phyloP scores from a whole-genome alignment of 2,329 filamentous ascomycete genomes.

The Ophiostoma australiae region DNA sequence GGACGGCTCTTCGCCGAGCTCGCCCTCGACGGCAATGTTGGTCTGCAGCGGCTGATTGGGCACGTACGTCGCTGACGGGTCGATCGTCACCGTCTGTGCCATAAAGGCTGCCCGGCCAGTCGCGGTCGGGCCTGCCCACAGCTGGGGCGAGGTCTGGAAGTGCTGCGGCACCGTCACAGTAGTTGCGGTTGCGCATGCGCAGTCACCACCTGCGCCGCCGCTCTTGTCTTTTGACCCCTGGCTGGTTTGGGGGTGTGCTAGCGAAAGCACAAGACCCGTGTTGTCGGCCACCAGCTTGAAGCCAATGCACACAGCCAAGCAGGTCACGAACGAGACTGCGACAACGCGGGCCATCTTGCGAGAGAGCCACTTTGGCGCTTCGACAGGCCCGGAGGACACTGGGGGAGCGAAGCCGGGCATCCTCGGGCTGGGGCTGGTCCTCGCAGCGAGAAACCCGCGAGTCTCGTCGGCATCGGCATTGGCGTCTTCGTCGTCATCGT shows the following conservation, averaged over 20 bases:
- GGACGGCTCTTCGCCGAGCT: slow-evolving; percentile 52
- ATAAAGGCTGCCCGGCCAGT: slow-evolving; percentile 66
- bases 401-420: neutral
- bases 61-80: slow-evolving; percentile 60
- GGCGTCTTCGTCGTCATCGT: slow-evolving; percentile 18
- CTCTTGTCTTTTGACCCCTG: neutral
- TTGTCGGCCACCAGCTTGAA: slow-evolving; percentile 29
- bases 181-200: slow-evolving; percentile 14
- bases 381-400: slow-evolving; percentile 9
- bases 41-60: slow-evolving; percentile 69
- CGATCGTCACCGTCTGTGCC: slow-evolving; percentile 63
- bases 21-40: slow-evolving; percentile 59
- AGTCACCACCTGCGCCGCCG: neutral
- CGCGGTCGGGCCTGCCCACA: slow-evolving; percentile 62
- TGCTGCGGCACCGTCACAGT: slow-evolving; percentile 50
- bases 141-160: slow-evolving; percentile 57
- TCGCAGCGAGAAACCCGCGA: slow-evolving; percentile 19
- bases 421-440: neutral
- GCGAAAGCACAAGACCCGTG: slow-evolving; percentile 24
- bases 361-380: slow-evolving; percentile 21
- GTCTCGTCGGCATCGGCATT: slow-evolving; percentile 19
- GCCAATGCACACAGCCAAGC: slow-evolving; percentile 28
- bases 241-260: neutral
- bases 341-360: slow-evolving; percentile 25
- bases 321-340: slow-evolving; percentile 28